phyloP scores from a whole-genome alignment of 108 stramenopile genomes.

The Phaeodactylum tricornutum region DNA sequence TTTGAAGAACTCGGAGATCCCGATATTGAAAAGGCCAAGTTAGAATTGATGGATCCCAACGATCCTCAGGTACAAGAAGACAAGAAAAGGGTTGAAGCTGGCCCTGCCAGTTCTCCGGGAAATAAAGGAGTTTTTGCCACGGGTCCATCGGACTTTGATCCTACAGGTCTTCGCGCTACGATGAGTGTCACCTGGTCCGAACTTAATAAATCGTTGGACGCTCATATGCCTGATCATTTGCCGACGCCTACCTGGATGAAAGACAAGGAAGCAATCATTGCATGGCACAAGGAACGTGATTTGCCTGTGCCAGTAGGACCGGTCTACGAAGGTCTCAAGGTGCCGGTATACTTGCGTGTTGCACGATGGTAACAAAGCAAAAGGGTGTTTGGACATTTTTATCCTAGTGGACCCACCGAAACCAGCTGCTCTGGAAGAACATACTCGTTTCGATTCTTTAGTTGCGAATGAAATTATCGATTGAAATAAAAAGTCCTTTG shows the following conservation, averaged over 20 bases:
- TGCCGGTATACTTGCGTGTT: constrained; percentile 44
- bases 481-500: too few relatives aligned
- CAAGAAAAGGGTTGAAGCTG: constrained; percentile 46
- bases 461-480: too few relatives aligned
- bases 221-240: constrained; percentile 79
- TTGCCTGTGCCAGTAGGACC: constrained; percentile 72
- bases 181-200: constrained; percentile 70
- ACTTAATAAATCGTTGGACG: constrained; percentile 51
- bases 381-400: too few relatives aligned
- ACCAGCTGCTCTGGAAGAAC: too few relatives aligned
- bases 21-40: constrained; percentile 55
- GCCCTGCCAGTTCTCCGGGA: constrained; percentile 55
- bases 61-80: constrained; percentile 60
- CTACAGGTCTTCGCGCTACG: constrained; percentile 67
- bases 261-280: constrained; percentile 46
- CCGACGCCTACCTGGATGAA: constrained; percentile 53
- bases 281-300: constrained; percentile 76
- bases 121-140: constrained; percentile 80
- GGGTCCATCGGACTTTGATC: constrained; percentile 69
- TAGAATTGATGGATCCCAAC: constrained; percentile 49
- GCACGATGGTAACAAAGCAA: constrained; percentile 55
- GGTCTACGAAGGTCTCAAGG: constrained; percentile 32
- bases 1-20: constrained; percentile 36
- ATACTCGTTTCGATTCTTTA: too few relatives aligned
- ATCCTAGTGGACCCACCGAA: too few relatives aligned